These are phyloP conservation scores for Phytopythium boreale DNA, from an alignment of 352 stramenopile genomes.

Conservation along the genomic window DNA sequence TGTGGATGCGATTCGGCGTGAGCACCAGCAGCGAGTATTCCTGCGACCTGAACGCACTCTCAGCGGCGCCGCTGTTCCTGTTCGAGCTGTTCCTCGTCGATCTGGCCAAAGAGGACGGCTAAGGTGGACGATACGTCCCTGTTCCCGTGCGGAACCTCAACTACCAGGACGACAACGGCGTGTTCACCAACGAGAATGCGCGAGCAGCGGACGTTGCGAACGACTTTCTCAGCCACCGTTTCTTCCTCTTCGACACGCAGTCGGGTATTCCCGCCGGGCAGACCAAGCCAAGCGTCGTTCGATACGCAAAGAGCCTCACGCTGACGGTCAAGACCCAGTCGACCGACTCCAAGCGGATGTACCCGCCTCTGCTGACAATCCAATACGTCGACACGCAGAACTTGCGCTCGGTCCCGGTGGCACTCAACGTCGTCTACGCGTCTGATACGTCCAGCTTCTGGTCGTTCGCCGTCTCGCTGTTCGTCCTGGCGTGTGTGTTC, in stretches of 20 bases:
- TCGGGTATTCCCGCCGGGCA: conserved; percentile 52
- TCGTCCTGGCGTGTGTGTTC: conserved; percentile 59
- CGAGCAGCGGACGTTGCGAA: conserved; percentile 48
- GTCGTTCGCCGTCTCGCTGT: conserved; percentile 68
- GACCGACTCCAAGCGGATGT: conserved; percentile 46
- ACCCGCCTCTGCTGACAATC: conserved; percentile 74
- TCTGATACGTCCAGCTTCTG: conserved; percentile 81
- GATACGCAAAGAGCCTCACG: conserved; percentile 71
- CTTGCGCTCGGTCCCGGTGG: conserved; percentile 20
- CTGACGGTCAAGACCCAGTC: conserved; percentile 58
- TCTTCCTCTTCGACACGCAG: conserved; percentile 90
- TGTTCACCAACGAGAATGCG: conserved; percentile 80
- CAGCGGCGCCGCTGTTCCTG: conserved; percentile 47
- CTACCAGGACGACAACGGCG: conserved; percentile 58
- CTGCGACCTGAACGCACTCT: conserved; percentile 64
- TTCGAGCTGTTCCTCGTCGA: conserved; percentile 93
- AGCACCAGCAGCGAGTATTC: conserved; percentile 49
- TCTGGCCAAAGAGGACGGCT: conserved; percentile 38
- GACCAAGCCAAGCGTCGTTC: conserved; percentile 47
- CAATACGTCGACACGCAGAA: conserved; percentile 63
- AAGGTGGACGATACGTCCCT: conserved; percentile 65
- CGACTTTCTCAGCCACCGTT: conserved; percentile 89
- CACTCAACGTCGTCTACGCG: conserved; percentile 86
- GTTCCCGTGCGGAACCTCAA: conserved; percentile 89
- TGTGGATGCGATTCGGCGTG: conserved; percentile 85